Evolutionary conservation across 805 yeast species (phyloP).

Genomic region (Barnettozyma vustinii): DNA sequence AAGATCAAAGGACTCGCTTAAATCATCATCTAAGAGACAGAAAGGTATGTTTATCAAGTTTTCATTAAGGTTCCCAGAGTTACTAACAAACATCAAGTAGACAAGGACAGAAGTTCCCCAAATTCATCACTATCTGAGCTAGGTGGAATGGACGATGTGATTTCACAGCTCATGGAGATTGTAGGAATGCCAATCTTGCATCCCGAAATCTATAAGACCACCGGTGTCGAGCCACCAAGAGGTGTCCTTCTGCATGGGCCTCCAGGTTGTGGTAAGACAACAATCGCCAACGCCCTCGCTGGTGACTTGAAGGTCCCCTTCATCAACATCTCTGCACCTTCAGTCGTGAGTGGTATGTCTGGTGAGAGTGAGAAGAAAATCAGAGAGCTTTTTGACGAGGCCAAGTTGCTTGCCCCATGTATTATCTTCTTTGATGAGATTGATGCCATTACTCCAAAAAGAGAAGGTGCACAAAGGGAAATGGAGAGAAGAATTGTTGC

Average conservation of each 20-base stretch:
- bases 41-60: constrained; percentile 26
- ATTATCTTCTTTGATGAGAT: constrained; percentile 92
- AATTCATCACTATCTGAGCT: constrained; percentile 59
- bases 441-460: constrained; percentile 95
- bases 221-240: constrained; percentile 94
- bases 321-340: constrained; percentile 86
- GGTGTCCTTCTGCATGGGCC: constrained; percentile 96
- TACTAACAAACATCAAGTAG: constrained; percentile 27
- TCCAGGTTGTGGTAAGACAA: constrained; percentile 98
- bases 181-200: constrained; percentile 90
- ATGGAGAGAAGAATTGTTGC: constrained; percentile 98
- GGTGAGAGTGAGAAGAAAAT: constrained; percentile 96
- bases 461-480: constrained; percentile 97
- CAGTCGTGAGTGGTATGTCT: constrained; percentile 98
- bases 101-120: constrained; percentile 66
- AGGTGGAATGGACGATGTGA: constrained; percentile 88
- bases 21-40: constrained; percentile 32
- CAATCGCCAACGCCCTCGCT: constrained; percentile 93
- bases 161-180: constrained; percentile 81
- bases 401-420: constrained; percentile 85
- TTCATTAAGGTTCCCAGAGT: not conserved
- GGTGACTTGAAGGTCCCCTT: constrained; percentile 94
- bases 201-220: constrained; percentile 81
- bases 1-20: constrained; percentile 40
- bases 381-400: constrained; percentile 91